Percentiles rank a stretch among this genome's conserved stretches.
Conservation (phyloP, 331 rosid species). For the Malus hybrid region DNA sequence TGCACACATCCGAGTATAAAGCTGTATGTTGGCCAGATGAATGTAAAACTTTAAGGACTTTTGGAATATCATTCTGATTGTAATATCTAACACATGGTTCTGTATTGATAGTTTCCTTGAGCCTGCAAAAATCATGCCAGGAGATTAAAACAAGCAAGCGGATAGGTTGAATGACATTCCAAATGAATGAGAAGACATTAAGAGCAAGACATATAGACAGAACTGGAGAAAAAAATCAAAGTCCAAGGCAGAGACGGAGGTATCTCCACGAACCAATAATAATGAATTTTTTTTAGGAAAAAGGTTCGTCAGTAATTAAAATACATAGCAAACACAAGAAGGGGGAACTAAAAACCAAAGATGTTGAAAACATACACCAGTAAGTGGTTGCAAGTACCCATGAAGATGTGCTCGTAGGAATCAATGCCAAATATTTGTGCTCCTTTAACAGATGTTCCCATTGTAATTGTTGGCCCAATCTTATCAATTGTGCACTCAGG, state of each 20-base stretch:
- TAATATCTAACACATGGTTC: constrained; percentile 61
- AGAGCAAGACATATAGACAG: neutral
- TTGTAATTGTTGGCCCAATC: constrained; percentile 50
- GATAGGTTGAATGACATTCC: constrained; percentile 8
- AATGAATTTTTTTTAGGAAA: neutral
- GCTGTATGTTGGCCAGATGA: constrained; percentile 47
- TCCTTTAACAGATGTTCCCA: constrained; percentile 72
- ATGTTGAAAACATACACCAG: constrained; percentile 74
- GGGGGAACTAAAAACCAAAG: constrained; percentile 19
- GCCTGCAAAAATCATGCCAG: constrained; percentile 50
- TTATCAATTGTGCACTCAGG: constrained; percentile 79
- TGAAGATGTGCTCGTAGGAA: constrained; percentile 67
- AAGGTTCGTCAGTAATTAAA: constrained; percentile 8
- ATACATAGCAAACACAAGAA: constrained; percentile 3
- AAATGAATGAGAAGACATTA: neutral
- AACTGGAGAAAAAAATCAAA: constrained; percentile 2
- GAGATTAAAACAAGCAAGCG: constrained; percentile 14
- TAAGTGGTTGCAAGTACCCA: constrained; percentile 84
- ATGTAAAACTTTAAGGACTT: constrained; percentile 55
- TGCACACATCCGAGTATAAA: constrained; percentile 51
- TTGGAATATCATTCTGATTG: constrained; percentile 64
- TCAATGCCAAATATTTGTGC: constrained; percentile 79
- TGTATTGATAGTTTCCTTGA: constrained; percentile 35
- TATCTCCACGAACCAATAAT: too few relatives aligned
- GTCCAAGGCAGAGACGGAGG: neutral